Evolutionary conservation across 768 basidiomycete genomes (phyloP).

Genomic region (Leccinum uliginosum): DNA sequence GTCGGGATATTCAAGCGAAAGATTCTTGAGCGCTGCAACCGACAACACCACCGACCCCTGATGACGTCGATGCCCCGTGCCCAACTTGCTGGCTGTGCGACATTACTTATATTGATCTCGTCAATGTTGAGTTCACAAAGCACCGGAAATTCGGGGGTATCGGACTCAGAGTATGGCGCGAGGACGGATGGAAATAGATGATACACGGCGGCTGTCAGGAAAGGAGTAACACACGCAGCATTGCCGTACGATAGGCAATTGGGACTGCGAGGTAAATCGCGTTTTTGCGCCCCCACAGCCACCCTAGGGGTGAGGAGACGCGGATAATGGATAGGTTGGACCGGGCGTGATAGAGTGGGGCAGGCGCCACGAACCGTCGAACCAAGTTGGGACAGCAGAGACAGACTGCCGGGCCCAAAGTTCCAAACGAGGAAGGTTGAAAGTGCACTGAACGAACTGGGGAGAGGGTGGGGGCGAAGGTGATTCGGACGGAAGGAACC

Average conservation of each 20-base stretch:
- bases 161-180: neutral
- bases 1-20: neutral
- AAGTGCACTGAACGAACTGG: slow-evolving; percentile 5
- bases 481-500: slow-evolving; percentile 15
- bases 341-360: neutral
- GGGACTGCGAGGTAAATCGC: slow-evolving; percentile 24
- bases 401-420: slow-evolving; percentile 19
- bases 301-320: slow-evolving; percentile 1
- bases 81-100: slow-evolving; percentile 7
- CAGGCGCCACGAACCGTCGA: neutral
- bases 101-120: neutral
- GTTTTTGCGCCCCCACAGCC: slow-evolving; percentile 15
- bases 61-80: slow-evolving; percentile 18
- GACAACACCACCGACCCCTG: slow-evolving; percentile 2
- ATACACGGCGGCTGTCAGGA: neutral
- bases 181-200: neutral
- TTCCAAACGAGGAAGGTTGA: slow-evolving; percentile 29
- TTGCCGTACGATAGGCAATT: neutral
- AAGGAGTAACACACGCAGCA: neutral
- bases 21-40: neutral
- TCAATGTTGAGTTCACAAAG: neutral
- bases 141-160: neutral
- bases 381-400: slow-evolving; percentile 5
- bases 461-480: neutral
- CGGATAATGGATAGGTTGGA: slow-evolving; percentile 4